These are phyloP conservation scores for Anisogramma anomala DNA, from an alignment of 2,329 filamentous ascomycete genomes.

Conservation along the genomic window DNA sequence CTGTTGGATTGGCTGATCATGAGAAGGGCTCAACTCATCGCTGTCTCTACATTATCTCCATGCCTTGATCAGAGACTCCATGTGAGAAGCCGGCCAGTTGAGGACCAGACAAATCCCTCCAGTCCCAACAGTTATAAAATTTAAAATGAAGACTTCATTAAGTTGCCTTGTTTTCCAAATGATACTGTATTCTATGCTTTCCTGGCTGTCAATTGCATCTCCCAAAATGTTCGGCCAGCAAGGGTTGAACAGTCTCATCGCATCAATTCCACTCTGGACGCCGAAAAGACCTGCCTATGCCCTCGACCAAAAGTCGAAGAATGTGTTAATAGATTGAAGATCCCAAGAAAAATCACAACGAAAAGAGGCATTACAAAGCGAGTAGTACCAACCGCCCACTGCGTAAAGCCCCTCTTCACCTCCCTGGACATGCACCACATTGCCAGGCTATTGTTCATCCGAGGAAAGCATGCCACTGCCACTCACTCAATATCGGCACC, in stretches of 20 bases:
- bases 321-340: constrained; percentile 13
- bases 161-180: neutral
- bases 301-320: constrained; percentile 9
- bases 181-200: constrained; percentile 3
- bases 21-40: too few relatives aligned
- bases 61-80: too few relatives aligned
- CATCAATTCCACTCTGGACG: constrained; percentile 8
- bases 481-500: neutral
- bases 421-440: constrained; percentile 20
- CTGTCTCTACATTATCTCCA: too few relatives aligned
- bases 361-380: constrained; percentile 24
- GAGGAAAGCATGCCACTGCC: neutral
- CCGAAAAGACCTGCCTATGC: constrained; percentile 10
- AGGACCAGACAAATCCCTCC: neutral
- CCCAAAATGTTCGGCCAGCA: too few relatives aligned
- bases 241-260: constrained; percentile 11
- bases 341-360: constrained; percentile 17
- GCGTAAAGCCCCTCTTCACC: constrained; percentile 13
- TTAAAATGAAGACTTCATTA: neutral
- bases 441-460: constrained; percentile 14
- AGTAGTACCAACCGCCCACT: constrained; percentile 19
- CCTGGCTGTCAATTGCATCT: neutral
- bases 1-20: too few relatives aligned
- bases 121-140: neutral
- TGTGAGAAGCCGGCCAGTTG: too few relatives aligned